These are phyloP conservation scores for Venustampulla echinocandica DNA, from an alignment of 495 filamentous ascomycete species.

Conservation along the genomic window DNA sequence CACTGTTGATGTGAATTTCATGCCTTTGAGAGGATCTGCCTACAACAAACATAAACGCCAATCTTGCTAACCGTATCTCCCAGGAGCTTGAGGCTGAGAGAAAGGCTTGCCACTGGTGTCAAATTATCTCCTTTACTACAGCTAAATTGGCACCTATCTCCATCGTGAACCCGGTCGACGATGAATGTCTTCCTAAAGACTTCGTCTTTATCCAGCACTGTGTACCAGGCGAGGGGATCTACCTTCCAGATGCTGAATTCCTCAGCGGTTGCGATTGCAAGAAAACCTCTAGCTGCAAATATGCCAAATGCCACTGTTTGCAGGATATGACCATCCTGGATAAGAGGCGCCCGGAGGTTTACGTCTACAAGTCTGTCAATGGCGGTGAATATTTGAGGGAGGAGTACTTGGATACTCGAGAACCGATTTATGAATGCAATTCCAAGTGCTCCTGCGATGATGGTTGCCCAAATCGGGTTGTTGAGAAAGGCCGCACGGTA, in stretches of 20 bases:
- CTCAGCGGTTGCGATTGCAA: conserved; percentile 45
- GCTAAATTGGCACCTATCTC: conserved; percentile 27
- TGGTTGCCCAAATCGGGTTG: conserved; percentile 70
- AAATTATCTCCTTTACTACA: conserved; percentile 37
- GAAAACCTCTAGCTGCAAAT: conserved; percentile 38
- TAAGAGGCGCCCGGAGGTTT: conserved; percentile 2
- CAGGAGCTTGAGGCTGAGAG: too few species aligned
- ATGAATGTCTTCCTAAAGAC: conserved; percentile 34
- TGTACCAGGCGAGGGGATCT: conserved; percentile 35
- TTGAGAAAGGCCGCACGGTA: conserved; percentile 68
- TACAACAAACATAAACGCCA: too few species aligned
- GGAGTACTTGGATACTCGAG: conserved; percentile 40
- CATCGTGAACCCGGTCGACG: conserved; percentile 33
- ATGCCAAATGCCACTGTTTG: conserved; percentile 41
- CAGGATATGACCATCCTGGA: conserved; percentile 35
- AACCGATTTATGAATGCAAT: conserved; percentile 83
- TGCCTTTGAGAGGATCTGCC: too few species aligned
- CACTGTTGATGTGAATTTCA: too few species aligned
- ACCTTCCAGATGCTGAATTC: conserved; percentile 38
- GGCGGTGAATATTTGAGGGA: conserved; percentile 36
- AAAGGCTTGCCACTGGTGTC: conserved; percentile 45
- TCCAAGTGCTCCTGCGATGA: conserved; percentile 54
- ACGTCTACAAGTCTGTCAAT: conserved; percentile 20
- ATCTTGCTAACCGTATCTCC: too few species aligned
- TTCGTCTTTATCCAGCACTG: conserved; percentile 47